Conservation (phyloP, 73 alveolate genomes). For the Paramecium pentaurelia region DNA sequence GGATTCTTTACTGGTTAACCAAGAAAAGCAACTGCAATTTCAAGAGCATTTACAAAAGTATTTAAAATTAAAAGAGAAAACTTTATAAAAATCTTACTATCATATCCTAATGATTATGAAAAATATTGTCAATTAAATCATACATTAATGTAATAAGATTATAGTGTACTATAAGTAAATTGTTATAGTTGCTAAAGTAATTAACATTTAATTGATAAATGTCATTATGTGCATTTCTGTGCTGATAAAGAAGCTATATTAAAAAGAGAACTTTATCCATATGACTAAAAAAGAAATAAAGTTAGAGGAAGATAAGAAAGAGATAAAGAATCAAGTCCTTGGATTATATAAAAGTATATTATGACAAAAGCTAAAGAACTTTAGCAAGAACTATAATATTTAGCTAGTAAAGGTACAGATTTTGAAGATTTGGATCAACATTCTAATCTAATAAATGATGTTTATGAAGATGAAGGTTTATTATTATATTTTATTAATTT, state of each 20-base stretch:
- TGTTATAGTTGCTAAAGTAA: constrained; percentile 79
- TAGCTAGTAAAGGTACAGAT: not conserved
- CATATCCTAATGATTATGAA: constrained; percentile 70
- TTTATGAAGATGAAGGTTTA: not conserved
- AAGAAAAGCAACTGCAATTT: constrained; percentile 74
- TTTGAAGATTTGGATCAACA: not conserved
- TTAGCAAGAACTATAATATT: not conserved
- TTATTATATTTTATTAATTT: not conserved
- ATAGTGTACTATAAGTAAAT: constrained; percentile 18
- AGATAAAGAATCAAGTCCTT: not conserved
- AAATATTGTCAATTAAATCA: constrained; percentile 59
- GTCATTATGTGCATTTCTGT: constrained; percentile 41
- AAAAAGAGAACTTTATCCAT: not conserved
- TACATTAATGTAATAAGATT: constrained; percentile 51
- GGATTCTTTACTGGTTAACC: constrained; percentile 81
- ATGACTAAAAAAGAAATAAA: not conserved
- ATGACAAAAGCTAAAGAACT: not conserved
- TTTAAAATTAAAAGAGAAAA: constrained; percentile 64
- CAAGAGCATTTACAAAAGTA: constrained; percentile 77
- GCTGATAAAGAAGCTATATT: constrained; percentile 41
- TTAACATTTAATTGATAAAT: constrained; percentile 66
- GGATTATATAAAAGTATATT: not conserved
- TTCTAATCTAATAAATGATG: constrained; percentile 5
- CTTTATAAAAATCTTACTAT: constrained; percentile 50
- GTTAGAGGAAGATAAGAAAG: not conserved